A percentile compares a stretch with the other conserved stretches of the same genome.
phyloP scores from a whole-genome alignment of 1,284 basidiomycete species.

The Trichosporon faecale region DNA sequence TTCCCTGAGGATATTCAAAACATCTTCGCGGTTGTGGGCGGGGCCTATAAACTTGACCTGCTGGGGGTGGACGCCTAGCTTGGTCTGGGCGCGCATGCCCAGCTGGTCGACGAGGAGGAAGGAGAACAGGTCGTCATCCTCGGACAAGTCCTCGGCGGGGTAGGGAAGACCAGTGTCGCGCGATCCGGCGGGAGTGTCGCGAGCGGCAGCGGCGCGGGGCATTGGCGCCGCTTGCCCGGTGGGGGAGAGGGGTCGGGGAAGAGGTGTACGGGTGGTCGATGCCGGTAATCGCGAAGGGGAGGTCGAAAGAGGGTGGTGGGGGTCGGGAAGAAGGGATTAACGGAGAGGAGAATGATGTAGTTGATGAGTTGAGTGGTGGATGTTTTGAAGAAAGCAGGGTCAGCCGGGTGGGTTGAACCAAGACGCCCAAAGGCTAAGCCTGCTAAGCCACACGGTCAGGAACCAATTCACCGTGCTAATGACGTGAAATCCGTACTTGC shows the following conservation, averaged over 20 bases:
- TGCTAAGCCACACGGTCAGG: neutral
- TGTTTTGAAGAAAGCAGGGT: conserved; percentile 10
- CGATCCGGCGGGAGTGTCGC: conserved; percentile 16
- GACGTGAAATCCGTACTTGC: neutral
- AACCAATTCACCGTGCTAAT: neutral
- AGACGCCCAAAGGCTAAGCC: neutral
- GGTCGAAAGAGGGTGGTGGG: neutral
- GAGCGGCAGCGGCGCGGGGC: conserved; percentile 16
- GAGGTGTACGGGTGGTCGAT: neutral
- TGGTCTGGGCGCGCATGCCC: conserved; percentile 40
- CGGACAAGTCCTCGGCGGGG: conserved; percentile 48
- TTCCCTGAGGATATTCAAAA: conserved; percentile 38
- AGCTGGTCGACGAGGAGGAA: conserved; percentile 52
- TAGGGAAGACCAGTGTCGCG: conserved; percentile 26
- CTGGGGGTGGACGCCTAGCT: conserved; percentile 50
- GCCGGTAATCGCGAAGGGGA: neutral
- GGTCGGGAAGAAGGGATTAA: neutral
- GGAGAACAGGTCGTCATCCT: conserved; percentile 49
- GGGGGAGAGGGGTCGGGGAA: neutral
- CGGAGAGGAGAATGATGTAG: neutral
- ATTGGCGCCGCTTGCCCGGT: conserved; percentile 6
- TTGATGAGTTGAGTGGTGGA: conserved; percentile 6
- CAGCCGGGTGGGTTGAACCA: neutral
- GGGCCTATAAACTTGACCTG: conserved; percentile 48
- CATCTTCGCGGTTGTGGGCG: conserved; percentile 37